A percentile compares a stretch with the other conserved stretches of the same genome.
These are phyloP conservation scores for Helotiales sp. DNA, from an alignment of 2,329 filamentous ascomycete genomes.

Conservation along the genomic window DNA sequence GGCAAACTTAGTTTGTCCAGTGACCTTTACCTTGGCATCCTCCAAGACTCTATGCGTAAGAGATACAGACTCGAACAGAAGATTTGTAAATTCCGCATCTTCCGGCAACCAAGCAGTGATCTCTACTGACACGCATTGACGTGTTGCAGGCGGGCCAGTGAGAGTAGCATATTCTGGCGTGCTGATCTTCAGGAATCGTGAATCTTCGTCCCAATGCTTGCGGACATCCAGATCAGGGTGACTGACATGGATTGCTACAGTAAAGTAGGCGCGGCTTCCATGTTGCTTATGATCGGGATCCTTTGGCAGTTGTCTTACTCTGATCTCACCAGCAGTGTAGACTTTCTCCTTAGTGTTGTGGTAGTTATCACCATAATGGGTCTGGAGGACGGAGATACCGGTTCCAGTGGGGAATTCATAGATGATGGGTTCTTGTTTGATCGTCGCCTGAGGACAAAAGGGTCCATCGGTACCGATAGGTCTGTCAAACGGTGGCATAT, in stretches of 20 bases:
- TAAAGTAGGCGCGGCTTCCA: slow-evolving; percentile 24
- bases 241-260: slow-evolving; percentile 28
- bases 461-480: slow-evolving; percentile 17
- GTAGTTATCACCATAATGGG: slow-evolving; percentile 17
- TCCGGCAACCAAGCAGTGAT: slow-evolving; percentile 35
- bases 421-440: slow-evolving; percentile 14
- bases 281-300: slow-evolving; percentile 16
- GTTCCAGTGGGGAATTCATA: slow-evolving; percentile 25
- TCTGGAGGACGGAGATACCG: slow-evolving; percentile 27
- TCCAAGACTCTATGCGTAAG: slow-evolving; percentile 27
- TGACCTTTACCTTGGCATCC: slow-evolving; percentile 29
- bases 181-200: slow-evolving; percentile 24
- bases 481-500: slow-evolving; percentile 3
- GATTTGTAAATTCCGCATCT: slow-evolving; percentile 22
- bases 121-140: slow-evolving; percentile 31
- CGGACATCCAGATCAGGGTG: slow-evolving; percentile 22
- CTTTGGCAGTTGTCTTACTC: slow-evolving; percentile 24
- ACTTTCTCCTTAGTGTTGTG: slow-evolving; percentile 9
- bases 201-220: slow-evolving; percentile 24
- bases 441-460: slow-evolving; percentile 26
- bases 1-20: slow-evolving; percentile 19
- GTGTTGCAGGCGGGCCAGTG: background rate
- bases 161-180: slow-evolving; percentile 27
- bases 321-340: slow-evolving; percentile 28
- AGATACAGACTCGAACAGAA: slow-evolving; percentile 25